Evolutionary conservation across 2,329 filamentous ascomycete species (phyloP), one percentile per base, ranked within the genome.

Genomic region (Emmonsiellopsis sp.): DNA sequence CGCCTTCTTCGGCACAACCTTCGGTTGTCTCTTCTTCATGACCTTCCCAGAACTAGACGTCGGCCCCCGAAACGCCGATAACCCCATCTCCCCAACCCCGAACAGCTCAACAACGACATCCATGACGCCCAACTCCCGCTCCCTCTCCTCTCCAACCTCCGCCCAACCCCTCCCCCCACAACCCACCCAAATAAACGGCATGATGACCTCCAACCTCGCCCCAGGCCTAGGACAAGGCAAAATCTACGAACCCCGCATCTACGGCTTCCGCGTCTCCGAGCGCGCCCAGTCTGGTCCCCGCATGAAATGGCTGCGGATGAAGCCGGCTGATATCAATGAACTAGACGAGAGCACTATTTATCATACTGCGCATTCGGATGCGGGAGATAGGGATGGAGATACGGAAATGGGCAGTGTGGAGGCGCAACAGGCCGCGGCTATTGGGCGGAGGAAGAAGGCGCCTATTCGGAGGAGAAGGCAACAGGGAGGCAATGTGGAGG

Each of bases 41-140:
- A 98, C 92, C 40, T 98, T 97, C 71, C 92, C 93, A 37, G 93
- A 98, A 67, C 87, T 96, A 65, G 90, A 96, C 62, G 83, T 97
- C 55, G 77, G 77, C 54, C 77, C 76, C 47, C 85, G 84, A 34
- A 85, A 86, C 64, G 83, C 83, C 61, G 84, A 84, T 44, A 62
- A 55, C 40, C 55, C 65, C 4, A 53, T 69, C 11, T 64, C 64
- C 50, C 53, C 53, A 31, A 57, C 66, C 48, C 63, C 64, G 40
- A 50, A 45, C n/a, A 53, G 46, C 57, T 60, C 32, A 53, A 52
- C 53, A 33, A 44, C 50, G 21, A 43, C 40, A 34, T 44, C 53
- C 13, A 44, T 63, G 27, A 61, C 57, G 48, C 50, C 51, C 49
- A 60, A 68, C 27, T 61, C 71, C 61, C 64, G 65, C 36, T 60